phyloP scores from a whole-genome alignment of 2,329 filamentous ascomycete genomes.

The Fusarium sp. region DNA sequence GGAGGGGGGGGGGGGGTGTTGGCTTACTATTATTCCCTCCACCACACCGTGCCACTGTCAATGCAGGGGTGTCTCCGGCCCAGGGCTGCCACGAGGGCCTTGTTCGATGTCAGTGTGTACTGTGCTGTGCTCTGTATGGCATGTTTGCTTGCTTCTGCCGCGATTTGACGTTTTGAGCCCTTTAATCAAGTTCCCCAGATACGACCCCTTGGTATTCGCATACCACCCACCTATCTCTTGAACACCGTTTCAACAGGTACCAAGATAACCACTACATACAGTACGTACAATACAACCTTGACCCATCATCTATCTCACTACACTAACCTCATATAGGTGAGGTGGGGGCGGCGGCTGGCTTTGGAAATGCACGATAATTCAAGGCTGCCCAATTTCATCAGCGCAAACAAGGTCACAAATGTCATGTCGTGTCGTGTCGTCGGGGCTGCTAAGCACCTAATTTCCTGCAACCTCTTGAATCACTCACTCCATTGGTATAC shows the following conservation, averaged over 20 bases:
- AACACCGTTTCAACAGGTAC: background rate
- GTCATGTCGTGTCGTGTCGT: slow-evolving; percentile 15
- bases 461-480: slow-evolving; percentile 30
- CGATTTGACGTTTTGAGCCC: slow-evolving; percentile 33
- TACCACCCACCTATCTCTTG: background rate
- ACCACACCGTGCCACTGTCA: slow-evolving; percentile 7
- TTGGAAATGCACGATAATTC: slow-evolving; percentile 19
- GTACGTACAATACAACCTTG: background rate
- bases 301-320: background rate
- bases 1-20: background rate
- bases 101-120: slow-evolving; percentile 29
- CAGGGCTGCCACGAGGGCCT: slow-evolving; percentile 43
- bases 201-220: slow-evolving; percentile 15
- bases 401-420: slow-evolving; percentile 14
- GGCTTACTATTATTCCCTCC: slow-evolving; percentile 3
- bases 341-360: slow-evolving; percentile 29
- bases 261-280: too few species aligned
- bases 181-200: slow-evolving; percentile 31
- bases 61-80: slow-evolving; percentile 42
- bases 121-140: background rate
- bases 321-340: slow-evolving; percentile 40
- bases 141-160: slow-evolving; percentile 34
- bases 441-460: slow-evolving; percentile 26
- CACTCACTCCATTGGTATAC: background rate
- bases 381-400: slow-evolving; percentile 35